Evolutionary conservation across 345 rosid genomes (phyloP).

Genomic region (Orychophragmus violaceus): DNA sequence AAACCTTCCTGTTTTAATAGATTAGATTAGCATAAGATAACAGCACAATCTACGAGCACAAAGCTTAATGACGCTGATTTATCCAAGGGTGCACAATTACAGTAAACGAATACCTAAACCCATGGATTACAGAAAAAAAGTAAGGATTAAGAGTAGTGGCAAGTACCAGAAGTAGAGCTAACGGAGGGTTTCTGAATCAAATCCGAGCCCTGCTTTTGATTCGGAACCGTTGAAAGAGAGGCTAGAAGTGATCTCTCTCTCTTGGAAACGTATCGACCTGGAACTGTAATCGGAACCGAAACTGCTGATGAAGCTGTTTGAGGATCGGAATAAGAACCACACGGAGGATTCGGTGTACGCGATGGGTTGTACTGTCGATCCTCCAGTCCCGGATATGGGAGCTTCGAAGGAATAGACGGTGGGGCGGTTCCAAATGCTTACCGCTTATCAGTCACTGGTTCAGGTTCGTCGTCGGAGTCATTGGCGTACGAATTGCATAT

Average conservation of each 20-base stretch:
- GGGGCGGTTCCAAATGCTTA: neutral
- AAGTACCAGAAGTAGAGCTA: slow-evolving; percentile 38
- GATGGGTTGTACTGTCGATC: neutral
- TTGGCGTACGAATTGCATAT: slow-evolving; percentile 22
- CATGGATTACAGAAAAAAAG: neutral
- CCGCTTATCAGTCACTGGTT: neutral
- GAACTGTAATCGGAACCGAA: slow-evolving; percentile 45
- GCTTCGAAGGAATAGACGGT: slow-evolving; percentile 12
- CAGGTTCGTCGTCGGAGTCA: slow-evolving; percentile 28
- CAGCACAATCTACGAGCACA: neutral
- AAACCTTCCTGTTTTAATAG: too few species aligned
- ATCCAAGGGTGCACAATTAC: too few species aligned
- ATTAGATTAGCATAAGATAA: neutral
- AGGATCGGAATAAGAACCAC: neutral
- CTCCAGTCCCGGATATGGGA: slow-evolving; percentile 15
- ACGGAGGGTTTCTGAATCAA: neutral
- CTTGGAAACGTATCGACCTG: slow-evolving; percentile 68
- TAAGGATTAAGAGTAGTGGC: neutral
- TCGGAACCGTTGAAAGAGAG: slow-evolving; percentile 2
- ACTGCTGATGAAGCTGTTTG: slow-evolving; percentile 41
- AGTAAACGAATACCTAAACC: too few species aligned
- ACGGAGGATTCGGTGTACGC: neutral
- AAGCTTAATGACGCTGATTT: neutral
- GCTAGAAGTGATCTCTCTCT: slow-evolving; percentile 49
- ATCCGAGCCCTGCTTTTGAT: slow-evolving; percentile 4